Percentiles rank a stretch among this genome's conserved stretches.
These are phyloP conservation scores for Magnolia changhungtana DNA, from an alignment of 164 flowering plant genomes.

Conservation along the genomic window DNA sequence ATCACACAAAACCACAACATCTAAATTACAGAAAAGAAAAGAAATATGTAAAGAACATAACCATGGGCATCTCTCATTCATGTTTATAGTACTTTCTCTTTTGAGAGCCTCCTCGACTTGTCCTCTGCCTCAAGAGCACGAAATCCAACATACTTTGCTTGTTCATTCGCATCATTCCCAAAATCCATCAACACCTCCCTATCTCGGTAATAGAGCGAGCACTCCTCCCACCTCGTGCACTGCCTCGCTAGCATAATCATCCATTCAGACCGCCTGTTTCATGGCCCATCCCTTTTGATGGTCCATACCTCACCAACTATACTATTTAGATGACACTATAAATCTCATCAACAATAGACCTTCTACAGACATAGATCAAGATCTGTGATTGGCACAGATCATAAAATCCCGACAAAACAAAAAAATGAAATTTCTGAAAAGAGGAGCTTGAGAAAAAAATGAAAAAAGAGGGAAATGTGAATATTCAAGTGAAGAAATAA, in stretches of 20 bases:
- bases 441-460: too few relatives aligned
- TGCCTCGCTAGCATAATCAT: constrained; percentile 12
- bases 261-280: too few relatives aligned
- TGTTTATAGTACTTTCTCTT: constrained; percentile 47
- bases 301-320: too few relatives aligned
- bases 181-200: constrained; percentile 94
- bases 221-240: constrained; percentile 67
- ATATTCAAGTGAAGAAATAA: too few relatives aligned
- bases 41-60: not conserved
- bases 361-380: too few relatives aligned
- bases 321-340: too few relatives aligned
- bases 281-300: too few relatives aligned
- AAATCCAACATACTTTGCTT: constrained; percentile 74
- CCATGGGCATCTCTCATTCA: constrained; percentile 20
- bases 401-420: too few relatives aligned
- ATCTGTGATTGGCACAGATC: too few relatives aligned
- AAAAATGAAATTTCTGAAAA: too few relatives aligned
- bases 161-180: constrained; percentile 85
- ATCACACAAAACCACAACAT: not conserved
- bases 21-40: not conserved
- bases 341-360: too few relatives aligned
- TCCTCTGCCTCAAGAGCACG: constrained; percentile 57
- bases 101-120: constrained; percentile 33
- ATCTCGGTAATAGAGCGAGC: constrained; percentile 73
- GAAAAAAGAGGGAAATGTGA: too few relatives aligned